Conservation (phyloP, 2,329 filamentous ascomycete species). For the Hypomyces perniciosus region DNA sequence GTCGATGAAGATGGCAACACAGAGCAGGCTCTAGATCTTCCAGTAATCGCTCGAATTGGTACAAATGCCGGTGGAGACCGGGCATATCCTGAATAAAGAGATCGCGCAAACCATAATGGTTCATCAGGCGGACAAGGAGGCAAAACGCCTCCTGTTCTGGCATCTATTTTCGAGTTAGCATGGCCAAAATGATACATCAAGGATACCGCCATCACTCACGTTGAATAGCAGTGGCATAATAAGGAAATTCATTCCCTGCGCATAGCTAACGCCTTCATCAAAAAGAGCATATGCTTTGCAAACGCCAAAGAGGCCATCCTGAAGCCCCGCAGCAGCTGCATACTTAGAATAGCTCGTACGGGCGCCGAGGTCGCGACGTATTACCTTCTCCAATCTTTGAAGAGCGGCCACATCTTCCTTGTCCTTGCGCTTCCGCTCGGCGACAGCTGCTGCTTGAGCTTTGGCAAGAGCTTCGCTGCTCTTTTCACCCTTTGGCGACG, state of each 20-base stretch:
- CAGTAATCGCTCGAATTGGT: constrained; percentile 88
- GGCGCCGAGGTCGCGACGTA: constrained; percentile 83
- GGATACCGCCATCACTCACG: constrained; percentile 40
- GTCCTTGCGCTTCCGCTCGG: constrained; percentile 68
- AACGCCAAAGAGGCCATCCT: constrained; percentile 89
- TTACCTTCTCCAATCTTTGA: constrained; percentile 82
- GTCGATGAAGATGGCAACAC: constrained; percentile 86
- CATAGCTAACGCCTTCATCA: constrained; percentile 91
- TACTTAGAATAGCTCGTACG: constrained; percentile 97
- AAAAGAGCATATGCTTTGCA: constrained; percentile 97
- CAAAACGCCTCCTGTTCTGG: constrained; percentile 96
- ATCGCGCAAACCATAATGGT: constrained; percentile 87
- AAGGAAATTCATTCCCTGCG: constrained; percentile 98
- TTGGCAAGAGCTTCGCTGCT: constrained; percentile 59
- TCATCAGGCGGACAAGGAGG: constrained; percentile 89
- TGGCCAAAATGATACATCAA: too few relatives aligned
- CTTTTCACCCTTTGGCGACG: constrained; percentile 55
- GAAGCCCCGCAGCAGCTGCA: constrained; percentile 80
- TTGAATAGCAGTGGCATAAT: constrained; percentile 96
- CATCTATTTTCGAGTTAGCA: constrained; percentile 53
- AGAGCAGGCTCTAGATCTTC: constrained; percentile 92
- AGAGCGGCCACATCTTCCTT: constrained; percentile 71
- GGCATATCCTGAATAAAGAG: constrained; percentile 96
- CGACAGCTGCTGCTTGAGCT: constrained; percentile 55
- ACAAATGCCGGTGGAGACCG: constrained; percentile 85